A percentile compares a stretch with the other conserved stretches of the same genome.
phyloP scores from a whole-genome alignment of 2,329 filamentous ascomycete species.

The Ascocoryne sarcoides region DNA sequence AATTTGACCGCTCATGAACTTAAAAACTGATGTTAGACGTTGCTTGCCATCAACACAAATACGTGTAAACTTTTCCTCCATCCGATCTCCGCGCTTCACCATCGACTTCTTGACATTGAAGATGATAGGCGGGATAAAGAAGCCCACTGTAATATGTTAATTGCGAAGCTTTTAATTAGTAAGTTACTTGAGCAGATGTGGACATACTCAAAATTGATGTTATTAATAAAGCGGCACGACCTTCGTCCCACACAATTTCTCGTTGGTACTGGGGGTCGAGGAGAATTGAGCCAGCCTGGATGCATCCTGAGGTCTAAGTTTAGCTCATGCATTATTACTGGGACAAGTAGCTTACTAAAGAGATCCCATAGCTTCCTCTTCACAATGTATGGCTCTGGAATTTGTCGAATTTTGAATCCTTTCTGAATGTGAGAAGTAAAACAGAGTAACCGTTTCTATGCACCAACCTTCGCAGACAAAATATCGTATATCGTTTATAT shows the following conservation, averaged over 20 bases:
- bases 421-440: constrained; percentile 4
- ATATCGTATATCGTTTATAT: constrained; percentile 18
- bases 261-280: constrained; percentile 39
- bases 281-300: constrained; percentile 29
- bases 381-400: constrained; percentile 19
- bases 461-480: constrained; percentile 22
- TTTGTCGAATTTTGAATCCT: constrained; percentile 25
- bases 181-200: neutral
- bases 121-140: constrained; percentile 39
- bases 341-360: constrained; percentile 12
- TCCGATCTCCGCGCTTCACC: constrained; percentile 9
- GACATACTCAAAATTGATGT: constrained; percentile 25
- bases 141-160: no score
- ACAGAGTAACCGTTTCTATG: neutral
- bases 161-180: neutral
- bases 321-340: constrained; percentile 1
- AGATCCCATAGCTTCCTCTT: constrained; percentile 19
- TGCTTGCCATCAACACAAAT: constrained; percentile 41
- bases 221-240: constrained; percentile 23
- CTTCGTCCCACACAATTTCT: constrained; percentile 37
- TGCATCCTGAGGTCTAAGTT: constrained; percentile 19
- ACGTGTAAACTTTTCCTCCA: constrained; percentile 19
- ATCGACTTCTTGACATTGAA: constrained; percentile 30
- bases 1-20: constrained; percentile 37
- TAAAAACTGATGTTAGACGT: constrained; percentile 35